Evolutionary conservation across 2,329 filamentous ascomycete genomes (phyloP).

Genomic region (Fusarium globosum): DNA sequence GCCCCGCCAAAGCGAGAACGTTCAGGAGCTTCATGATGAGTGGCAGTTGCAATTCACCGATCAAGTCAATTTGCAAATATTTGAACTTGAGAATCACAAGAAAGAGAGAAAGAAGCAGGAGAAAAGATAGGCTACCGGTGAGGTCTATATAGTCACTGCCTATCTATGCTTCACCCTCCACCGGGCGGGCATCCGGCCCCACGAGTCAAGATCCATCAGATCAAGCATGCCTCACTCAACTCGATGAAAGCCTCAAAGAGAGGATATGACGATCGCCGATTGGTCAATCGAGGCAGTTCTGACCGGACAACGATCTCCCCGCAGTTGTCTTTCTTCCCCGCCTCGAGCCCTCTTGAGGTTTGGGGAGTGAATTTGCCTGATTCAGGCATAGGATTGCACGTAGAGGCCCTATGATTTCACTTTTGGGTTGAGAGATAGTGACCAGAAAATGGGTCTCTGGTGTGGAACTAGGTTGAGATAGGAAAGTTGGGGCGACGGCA

Average conservation of each 20-base stretch:
- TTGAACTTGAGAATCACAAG: neutral
- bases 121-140: neutral
- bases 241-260: conserved; percentile 2
- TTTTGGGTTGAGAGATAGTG: conserved; percentile 5
- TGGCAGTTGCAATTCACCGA: neutral
- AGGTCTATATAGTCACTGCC: conserved; percentile 30
- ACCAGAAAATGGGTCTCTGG: conserved; percentile 12
- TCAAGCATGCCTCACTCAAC: neutral
- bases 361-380: conserved; percentile 21
- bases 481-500: conserved; percentile 37
- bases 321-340: conserved; percentile 20
- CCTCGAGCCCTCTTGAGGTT: conserved; percentile 8
- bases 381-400: conserved; percentile 27
- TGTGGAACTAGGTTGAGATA: conserved; percentile 34
- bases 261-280: neutral
- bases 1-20: conserved; percentile 43
- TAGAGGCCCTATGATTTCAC: neutral
- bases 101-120: neutral
- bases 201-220: conserved; percentile 29
- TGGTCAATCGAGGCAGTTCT: conserved; percentile 10
- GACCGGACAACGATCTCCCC: conserved; percentile 11
- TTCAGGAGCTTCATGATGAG: conserved; percentile 46
- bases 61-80: neutral
- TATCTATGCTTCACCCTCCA: conserved; percentile 15
- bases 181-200: conserved; percentile 26